These are phyloP conservation scores for Vitis hybrid DNA, from an alignment of 177 flowering plant genomes.

Conservation along the genomic window DNA sequence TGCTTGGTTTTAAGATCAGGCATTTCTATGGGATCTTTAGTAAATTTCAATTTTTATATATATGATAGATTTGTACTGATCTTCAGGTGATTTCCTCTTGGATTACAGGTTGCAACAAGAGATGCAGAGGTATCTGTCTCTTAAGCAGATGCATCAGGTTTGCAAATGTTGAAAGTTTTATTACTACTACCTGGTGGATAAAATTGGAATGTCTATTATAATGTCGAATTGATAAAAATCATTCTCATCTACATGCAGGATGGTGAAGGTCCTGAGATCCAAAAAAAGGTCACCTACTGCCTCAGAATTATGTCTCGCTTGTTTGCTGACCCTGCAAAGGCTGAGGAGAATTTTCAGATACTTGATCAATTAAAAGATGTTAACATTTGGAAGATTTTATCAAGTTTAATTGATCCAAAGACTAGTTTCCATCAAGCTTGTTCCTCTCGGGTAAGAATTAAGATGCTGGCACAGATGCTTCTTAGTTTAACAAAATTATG, in stretches of 20 bases:
- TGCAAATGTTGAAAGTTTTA: conserved; percentile 17
- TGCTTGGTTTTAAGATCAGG: conserved; percentile 22
- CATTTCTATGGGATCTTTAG: conserved; percentile 7
- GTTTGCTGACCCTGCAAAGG: conserved; percentile 73
- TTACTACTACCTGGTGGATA: neutral
- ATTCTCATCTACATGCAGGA: conserved; percentile 56
- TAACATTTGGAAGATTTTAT: conserved; percentile 82
- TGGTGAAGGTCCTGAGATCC: conserved; percentile 66
- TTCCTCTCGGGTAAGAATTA: conserved; percentile 53
- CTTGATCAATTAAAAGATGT: conserved; percentile 91
- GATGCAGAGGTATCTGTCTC: conserved; percentile 86
- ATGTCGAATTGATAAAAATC: neutral
- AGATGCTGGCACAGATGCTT: neutral
- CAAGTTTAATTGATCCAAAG: conserved; percentile 65
- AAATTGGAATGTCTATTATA: neutral
- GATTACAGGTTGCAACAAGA: conserved; percentile 94
- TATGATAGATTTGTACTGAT: conserved; percentile 37
- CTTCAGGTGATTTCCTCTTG: conserved; percentile 45
- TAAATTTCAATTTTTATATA: conserved; percentile 17
- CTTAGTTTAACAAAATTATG: neutral
- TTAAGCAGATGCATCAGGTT: conserved; percentile 81
- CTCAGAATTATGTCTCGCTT: conserved; percentile 82
- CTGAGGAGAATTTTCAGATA: conserved; percentile 78
- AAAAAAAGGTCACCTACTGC: conserved; percentile 61
- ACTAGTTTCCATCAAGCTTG: conserved; percentile 56